Conservation (phyloP, 352 stramenopile genomes). For the Phytophthora fragariae region DNA sequence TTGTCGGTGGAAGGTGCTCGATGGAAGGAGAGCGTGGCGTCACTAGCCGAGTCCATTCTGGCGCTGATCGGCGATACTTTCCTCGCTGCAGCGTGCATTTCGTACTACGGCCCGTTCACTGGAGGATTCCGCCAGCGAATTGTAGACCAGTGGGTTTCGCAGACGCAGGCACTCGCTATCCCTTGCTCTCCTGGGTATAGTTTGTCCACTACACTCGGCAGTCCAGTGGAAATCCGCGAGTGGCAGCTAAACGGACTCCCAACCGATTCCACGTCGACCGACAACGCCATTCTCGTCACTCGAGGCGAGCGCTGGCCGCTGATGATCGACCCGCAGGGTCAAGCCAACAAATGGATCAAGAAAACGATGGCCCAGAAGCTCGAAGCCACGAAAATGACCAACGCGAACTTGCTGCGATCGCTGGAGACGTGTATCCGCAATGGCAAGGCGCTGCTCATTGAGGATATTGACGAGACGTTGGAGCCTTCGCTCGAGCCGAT, state of each 20-base stretch:
- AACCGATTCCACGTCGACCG: slow-evolving; percentile 92
- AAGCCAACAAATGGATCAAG: slow-evolving; percentile 96
- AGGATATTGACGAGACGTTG: slow-evolving; percentile 93
- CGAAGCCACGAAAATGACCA: slow-evolving; percentile 92
- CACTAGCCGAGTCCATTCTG: slow-evolving; percentile 79
- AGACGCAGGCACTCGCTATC: slow-evolving; percentile 71
- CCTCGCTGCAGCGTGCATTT: slow-evolving; percentile 92
- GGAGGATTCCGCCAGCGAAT: slow-evolving; percentile 86
- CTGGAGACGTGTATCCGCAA: slow-evolving; percentile 94
- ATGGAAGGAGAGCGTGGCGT: slow-evolving; percentile 92
- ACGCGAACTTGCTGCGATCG: slow-evolving; percentile 89
- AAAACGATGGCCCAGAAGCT: slow-evolving; percentile 80
- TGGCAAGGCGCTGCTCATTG: slow-evolving; percentile 91
- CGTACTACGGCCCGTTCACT: slow-evolving; percentile 95
- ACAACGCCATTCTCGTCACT: slow-evolving; percentile 94
- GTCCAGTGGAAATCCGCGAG: slow-evolving; percentile 92
- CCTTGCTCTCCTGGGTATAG: slow-evolving; percentile 81
- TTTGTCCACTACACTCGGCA: slow-evolving; percentile 82
- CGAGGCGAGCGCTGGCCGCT: slow-evolving; percentile 92
- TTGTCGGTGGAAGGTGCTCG: slow-evolving; percentile 91
- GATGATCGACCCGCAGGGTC: slow-evolving; percentile 95
- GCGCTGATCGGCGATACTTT: slow-evolving; percentile 94
- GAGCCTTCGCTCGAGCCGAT: slow-evolving; percentile 94
- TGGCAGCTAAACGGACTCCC: slow-evolving; percentile 94
- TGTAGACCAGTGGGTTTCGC: slow-evolving; percentile 73